Evolutionary conservation across 257 asterid genomes (phyloP).

Genomic region (Orobanche coerulescens): DNA sequence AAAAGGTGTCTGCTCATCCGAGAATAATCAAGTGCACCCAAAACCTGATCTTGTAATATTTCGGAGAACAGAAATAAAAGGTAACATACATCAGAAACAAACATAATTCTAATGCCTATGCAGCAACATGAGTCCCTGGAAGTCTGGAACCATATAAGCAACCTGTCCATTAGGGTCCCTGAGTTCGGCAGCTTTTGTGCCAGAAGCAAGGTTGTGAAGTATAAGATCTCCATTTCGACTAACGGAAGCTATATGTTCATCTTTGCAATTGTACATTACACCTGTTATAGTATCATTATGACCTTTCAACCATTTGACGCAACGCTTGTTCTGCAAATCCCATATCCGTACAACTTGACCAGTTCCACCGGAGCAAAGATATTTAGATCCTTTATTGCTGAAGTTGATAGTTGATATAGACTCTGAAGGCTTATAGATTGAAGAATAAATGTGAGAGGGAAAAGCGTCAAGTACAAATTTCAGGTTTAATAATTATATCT

Average conservation of each 20-base stretch:
- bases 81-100: conserved; percentile 12
- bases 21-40: conserved; percentile 93
- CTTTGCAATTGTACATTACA: conserved; percentile 92
- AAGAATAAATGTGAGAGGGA: conserved; percentile 14
- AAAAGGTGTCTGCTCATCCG: conserved; percentile 89
- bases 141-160: conserved; percentile 19
- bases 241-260: conserved; percentile 92
- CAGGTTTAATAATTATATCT: not conserved
- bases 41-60: conserved; percentile 57
- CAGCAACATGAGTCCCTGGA: conserved; percentile 12
- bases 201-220: conserved; percentile 96
- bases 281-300: conserved; percentile 84
- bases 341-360: conserved; percentile 91
- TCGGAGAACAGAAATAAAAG: conserved; percentile 24
- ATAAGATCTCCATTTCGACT: conserved; percentile 92
- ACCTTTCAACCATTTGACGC: conserved; percentile 95
- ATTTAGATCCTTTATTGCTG: conserved; percentile 92
- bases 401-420: conserved; percentile 77
- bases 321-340: conserved; percentile 94
- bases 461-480: conserved; percentile 6
- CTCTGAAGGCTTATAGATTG: conserved; percentile 48
- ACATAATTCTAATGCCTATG: conserved; percentile 13
- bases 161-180: conserved; percentile 97
- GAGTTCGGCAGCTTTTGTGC: conserved; percentile 85
- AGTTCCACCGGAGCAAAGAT: conserved; percentile 91